Evolutionary conservation across 345 rosid genomes (phyloP).

Genomic region (Populus euphratica): DNA sequence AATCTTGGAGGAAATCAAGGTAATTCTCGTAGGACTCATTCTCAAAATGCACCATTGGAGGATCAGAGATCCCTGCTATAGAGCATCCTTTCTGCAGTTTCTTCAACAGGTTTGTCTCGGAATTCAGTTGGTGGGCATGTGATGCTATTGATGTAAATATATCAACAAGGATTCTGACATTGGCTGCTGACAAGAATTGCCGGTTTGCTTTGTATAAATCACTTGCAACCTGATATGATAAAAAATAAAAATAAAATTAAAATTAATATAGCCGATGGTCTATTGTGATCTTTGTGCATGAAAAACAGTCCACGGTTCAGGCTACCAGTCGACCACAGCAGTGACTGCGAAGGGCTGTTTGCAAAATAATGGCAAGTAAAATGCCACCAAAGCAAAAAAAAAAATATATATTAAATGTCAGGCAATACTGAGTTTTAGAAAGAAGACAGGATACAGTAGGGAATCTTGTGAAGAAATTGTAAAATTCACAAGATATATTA

Average conservation of each 20-base stretch:
- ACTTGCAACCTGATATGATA: conserved; percentile 57
- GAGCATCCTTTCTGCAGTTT: conserved; percentile 73
- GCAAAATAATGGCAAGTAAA: background rate
- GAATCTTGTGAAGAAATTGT: background rate
- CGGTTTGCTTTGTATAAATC: conserved; percentile 54
- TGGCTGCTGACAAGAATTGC: conserved; percentile 45
- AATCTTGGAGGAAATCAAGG: conserved; percentile 58
- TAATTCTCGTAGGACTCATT: conserved; percentile 73
- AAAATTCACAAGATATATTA: background rate
- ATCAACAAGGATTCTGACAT: conserved; percentile 44
- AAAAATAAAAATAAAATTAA: background rate
- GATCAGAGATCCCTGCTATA: conserved; percentile 65
- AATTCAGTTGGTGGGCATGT: conserved; percentile 64
- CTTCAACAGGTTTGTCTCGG: conserved; percentile 48
- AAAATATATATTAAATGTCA: background rate
- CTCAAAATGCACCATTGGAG: conserved; percentile 83
- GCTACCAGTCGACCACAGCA: background rate
- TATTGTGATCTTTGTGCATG: background rate
- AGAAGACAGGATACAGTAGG: background rate
- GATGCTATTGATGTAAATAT: conserved; percentile 57
- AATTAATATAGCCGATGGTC: background rate
- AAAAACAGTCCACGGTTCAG: background rate
- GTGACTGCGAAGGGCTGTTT: background rate
- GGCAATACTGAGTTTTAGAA: background rate
- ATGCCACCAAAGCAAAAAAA: background rate